Base-by-base conservation (phyloP, 1,139 yeast species). In the Saccharomyces hybrid region DNA sequence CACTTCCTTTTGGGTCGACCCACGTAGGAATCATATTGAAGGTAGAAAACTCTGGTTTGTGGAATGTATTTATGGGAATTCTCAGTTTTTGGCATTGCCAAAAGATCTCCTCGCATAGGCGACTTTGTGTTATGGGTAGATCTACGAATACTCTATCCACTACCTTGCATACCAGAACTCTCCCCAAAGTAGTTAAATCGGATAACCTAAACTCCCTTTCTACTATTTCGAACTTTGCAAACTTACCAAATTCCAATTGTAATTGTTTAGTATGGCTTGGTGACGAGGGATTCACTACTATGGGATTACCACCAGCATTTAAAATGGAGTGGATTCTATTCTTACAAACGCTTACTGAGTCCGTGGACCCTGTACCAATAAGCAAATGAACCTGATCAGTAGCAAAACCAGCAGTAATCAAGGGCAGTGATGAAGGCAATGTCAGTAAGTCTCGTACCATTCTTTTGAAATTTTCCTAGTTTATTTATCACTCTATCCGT, bases 31-130 rank as follows among this genome's bases (percentile, higher is more conserved):
- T 73, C 55, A 90, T 68, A 0, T 95, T 82, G 67, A 91, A 91
- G 0, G 91, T 81, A 55, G 95, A 87, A 44, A 78, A 75, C 47
- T 83, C 83, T 0, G 91, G 83, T 5, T 82, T 78, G 62, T 89
- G 96, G 0, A 87, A 80, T 0, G 86, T 84, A 65, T 90, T 90
- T 46, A 91, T 76, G 0, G 97, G 97, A 4, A 91, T 85, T 63
- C 97, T 77, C 52, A 81, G 72, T 56, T 75, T 72, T 50, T 69
- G 68, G 70, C 96, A 89, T 48, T 65, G 73, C 0, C 70, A 61
- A 58, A 68, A 81, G 11, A 88, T 76, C 2, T 66, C 62, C 31
- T 66, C 59, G 53, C 79, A 77, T 51, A 73, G 57, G 0, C 60
- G 62, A 25, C 58, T 51, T 47, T 69, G 59, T 0, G 68, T 62